Evolutionary conservation across 176 grass and related monocot species (phyloP).

Genomic region (Carex cristatella): DNA sequence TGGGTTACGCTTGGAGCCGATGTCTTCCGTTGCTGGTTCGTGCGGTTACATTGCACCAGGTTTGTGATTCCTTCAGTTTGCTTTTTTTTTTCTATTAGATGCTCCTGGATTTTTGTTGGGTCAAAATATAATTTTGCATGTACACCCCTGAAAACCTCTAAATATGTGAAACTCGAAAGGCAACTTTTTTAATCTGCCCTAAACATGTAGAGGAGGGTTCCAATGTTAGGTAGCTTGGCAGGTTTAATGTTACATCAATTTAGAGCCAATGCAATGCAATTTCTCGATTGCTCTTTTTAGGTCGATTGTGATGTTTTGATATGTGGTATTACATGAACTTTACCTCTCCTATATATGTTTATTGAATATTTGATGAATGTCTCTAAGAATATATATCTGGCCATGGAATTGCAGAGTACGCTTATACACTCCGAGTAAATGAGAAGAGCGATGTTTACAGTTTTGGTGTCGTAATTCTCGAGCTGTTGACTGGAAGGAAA

Average conservation of each 20-base stretch:
- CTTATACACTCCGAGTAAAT: slow-evolving; percentile 62
- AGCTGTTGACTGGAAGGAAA: slow-evolving; percentile 61
- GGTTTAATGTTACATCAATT: not conserved
- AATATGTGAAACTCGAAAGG: not conserved
- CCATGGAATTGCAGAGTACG: slow-evolving; percentile 55
- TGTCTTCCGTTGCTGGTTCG: slow-evolving; percentile 69
- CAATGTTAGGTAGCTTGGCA: not conserved
- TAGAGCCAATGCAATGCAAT: not conserved
- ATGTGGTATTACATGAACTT: not conserved
- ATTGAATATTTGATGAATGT: not conserved
- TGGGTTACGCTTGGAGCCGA: slow-evolving; percentile 36
- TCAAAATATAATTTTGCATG: not conserved
- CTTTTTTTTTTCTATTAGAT: not conserved
- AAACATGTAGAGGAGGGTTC: too few species aligned
- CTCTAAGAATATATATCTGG: slow-evolving; percentile 1
- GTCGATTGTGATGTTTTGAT: not conserved
- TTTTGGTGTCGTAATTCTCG: slow-evolving; percentile 75
- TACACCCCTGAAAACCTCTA: not conserved
- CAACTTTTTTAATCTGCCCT: not conserved
- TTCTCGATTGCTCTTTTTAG: not conserved
- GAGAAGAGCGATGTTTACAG: slow-evolving; percentile 92
- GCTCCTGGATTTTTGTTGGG: not conserved
- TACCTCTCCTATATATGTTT: not conserved
- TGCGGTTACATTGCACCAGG: slow-evolving; percentile 93
- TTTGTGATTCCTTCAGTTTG: slow-evolving; percentile 9